Conservation (phyloP, 2,329 filamentous ascomycete species). For the Colletotrichum salicis region DNA sequence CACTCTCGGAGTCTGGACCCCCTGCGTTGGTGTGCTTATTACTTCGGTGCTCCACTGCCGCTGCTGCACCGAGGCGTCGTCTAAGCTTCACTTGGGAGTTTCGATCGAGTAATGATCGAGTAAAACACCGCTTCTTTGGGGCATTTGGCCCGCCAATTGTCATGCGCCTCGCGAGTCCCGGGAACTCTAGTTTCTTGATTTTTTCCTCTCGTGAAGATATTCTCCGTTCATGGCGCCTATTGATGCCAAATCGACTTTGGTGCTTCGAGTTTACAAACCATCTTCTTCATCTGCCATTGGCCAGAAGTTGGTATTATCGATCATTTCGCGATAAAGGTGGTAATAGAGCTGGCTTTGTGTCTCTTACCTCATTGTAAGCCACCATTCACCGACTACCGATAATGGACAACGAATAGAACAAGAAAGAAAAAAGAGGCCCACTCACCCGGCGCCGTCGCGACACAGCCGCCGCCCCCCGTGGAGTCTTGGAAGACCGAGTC, state of each 20-base stretch:
- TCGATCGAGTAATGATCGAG: slow-evolving; percentile 60
- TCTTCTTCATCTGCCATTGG: not conserved
- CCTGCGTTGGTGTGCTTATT: slow-evolving; percentile 1
- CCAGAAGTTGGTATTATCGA: slow-evolving; percentile 18
- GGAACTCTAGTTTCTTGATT: not conserved
- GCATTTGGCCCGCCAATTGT: slow-evolving; percentile 6
- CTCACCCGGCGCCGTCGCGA: not conserved
- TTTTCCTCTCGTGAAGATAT: not conserved
- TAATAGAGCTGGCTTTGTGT: not conserved
- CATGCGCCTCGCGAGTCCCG: slow-evolving; percentile 2
- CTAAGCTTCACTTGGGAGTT: slow-evolving; percentile 43
- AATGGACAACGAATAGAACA: not conserved
- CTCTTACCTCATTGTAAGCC: not conserved
- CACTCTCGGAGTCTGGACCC: not conserved
- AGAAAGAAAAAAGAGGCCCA: not conserved
- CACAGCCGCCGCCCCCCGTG: not conserved
- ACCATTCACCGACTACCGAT: not conserved
- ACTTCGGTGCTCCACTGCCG: not conserved
- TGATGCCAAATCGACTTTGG: not conserved
- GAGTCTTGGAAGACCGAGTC: not conserved
- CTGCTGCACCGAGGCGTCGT: slow-evolving; percentile 10
- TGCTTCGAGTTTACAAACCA: not conserved
- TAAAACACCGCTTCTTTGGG: slow-evolving; percentile 42
- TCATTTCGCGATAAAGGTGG: slow-evolving; percentile 10
- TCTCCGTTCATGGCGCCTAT: not conserved